Evolutionary conservation across 768 basidiomycete species (phyloP), one percentile per base, ranked within the genome.

Genomic region (Boletellus emodensis): DNA sequence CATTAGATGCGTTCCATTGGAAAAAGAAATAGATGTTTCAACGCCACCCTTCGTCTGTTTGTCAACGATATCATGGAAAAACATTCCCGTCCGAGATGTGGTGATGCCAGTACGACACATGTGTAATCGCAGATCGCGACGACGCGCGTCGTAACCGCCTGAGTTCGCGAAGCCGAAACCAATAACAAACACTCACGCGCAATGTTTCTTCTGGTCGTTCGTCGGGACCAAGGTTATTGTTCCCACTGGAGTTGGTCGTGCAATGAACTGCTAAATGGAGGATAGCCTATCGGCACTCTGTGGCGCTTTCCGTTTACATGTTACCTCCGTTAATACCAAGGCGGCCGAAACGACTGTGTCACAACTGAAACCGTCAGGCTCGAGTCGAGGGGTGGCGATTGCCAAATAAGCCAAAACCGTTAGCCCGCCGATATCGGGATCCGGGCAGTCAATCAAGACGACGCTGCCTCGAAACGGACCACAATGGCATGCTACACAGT

Each of bases 51-150:
- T 40, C 11, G 32, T 24, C 33, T 32, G 15, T 44, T 39, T 49
- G 39, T 41, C 39, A 51, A 40, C 18, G 35, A 28, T 33, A 45
- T 17, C 38, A 30, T 39, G 49, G 50, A 55, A 46, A 47, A 26
- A 34, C 4, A 8, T 43, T 11, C 30, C 30, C 12, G 12, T 14
- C n/a, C 41, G n/a, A n/a, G 17, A 28, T 15, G 20, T 32, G 30
- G 20, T 37, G 26, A 38, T 28, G 28, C 17, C 15, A 30, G 35
- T 39, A 18, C 11, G 43, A 26, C 32, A 22, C 41, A 18, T 28
- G 18, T 33, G 32, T 33, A 33, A 22, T 44, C 17, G 35, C 32
- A 15, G 14, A 34, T 17, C 33, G 20, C n/a, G 32, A 34, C 3
- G 22, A 26, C 32, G 34, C 37, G 34, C 37, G 20, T 32, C 17